phyloP scores from a whole-genome alignment of 2,329 filamentous ascomycete genomes.

The Tolypocladium amazonense region DNA sequence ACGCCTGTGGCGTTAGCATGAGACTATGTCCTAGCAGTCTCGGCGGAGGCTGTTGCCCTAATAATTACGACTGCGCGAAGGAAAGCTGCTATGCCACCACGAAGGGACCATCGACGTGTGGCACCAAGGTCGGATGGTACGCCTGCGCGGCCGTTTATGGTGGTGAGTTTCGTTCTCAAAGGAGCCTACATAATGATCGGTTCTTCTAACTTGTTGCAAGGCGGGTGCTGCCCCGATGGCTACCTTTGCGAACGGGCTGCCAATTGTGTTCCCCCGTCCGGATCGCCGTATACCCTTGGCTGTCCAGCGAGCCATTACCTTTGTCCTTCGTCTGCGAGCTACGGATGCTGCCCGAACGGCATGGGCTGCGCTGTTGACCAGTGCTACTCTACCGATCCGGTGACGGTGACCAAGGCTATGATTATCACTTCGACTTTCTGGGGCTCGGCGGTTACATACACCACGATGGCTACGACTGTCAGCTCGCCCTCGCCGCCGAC shows the following conservation, averaged over 20 bases:
- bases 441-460: conserved; percentile 27
- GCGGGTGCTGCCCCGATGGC: conserved; percentile 34
- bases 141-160: conserved; percentile 26
- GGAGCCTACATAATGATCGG: neutral
- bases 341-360: conserved; percentile 41
- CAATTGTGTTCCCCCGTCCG: conserved; percentile 33
- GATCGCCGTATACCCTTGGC: conserved; percentile 24
- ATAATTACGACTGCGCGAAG: conserved; percentile 34
- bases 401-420: conserved; percentile 32
- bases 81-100: conserved; percentile 37
- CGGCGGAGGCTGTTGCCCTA: conserved; percentile 37
- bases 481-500: conserved; percentile 26
- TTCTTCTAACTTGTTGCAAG: conserved; percentile 16
- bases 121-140: conserved; percentile 24
- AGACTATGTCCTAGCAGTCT: conserved; percentile 26
- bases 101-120: conserved; percentile 28
- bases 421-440: conserved; percentile 33
- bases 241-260: conserved; percentile 27
- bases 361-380: conserved; percentile 35
- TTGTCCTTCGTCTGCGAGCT: conserved; percentile 39
- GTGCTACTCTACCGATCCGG: conserved; percentile 38
- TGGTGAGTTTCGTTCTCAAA: conserved; percentile 12
- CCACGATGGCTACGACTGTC: conserved; percentile 26
- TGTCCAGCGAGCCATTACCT: conserved; percentile 35
- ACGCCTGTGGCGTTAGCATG: conserved; percentile 15